Conservation (phyloP, 352 stramenopile genomes). For the Phytophthora citricola region DNA sequence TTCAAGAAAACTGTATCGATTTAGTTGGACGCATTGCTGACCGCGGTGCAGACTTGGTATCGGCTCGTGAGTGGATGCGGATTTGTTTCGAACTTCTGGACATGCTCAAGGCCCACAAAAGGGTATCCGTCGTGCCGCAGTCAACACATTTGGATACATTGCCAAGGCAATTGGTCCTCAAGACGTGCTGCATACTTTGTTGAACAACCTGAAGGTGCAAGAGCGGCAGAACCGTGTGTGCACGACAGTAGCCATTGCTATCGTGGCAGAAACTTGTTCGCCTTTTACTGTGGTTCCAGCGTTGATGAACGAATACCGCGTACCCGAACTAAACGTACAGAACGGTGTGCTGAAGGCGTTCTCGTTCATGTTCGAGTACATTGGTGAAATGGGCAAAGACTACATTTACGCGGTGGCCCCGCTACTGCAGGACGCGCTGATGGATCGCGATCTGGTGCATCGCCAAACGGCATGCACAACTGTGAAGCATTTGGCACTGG, state of each 20-base stretch:
- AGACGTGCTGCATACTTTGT: conserved; percentile 98
- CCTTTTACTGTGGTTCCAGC: conserved; percentile 99
- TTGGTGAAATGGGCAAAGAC: conserved; percentile 99
- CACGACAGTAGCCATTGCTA: conserved; percentile 99
- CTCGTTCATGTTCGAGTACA: conserved; percentile 99
- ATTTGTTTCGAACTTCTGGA: conserved; percentile 99
- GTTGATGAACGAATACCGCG: conserved; percentile 99
- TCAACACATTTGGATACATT: conserved; percentile 99
- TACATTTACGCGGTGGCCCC: conserved; percentile 99
- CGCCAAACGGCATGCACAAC: conserved; percentile 97
- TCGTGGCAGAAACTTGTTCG: conserved; percentile 99
- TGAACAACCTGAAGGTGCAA: conserved; percentile 99
- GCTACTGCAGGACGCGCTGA: conserved; percentile 98
- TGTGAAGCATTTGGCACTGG: conserved; percentile 98
- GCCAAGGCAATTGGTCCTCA: conserved; percentile 98
- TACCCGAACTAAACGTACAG: conserved; percentile 99
- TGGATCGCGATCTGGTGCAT: conserved; percentile 99
- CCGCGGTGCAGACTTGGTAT: conserved; percentile 97
- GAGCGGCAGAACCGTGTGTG: conserved; percentile 99
- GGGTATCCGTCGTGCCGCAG: conserved; percentile 96
- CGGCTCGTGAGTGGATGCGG: conserved; percentile 99
- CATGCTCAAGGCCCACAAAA: conserved; percentile 99
- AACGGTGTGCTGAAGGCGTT: conserved; percentile 99
- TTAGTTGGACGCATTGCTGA: conserved; percentile 98
- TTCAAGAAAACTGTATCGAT: conserved; percentile 97